Evolutionary conservation across 495 filamentous ascomycete genomes (phyloP), one percentile per base, ranked within the genome.

Genomic region (Penicillium alfredii): DNA sequence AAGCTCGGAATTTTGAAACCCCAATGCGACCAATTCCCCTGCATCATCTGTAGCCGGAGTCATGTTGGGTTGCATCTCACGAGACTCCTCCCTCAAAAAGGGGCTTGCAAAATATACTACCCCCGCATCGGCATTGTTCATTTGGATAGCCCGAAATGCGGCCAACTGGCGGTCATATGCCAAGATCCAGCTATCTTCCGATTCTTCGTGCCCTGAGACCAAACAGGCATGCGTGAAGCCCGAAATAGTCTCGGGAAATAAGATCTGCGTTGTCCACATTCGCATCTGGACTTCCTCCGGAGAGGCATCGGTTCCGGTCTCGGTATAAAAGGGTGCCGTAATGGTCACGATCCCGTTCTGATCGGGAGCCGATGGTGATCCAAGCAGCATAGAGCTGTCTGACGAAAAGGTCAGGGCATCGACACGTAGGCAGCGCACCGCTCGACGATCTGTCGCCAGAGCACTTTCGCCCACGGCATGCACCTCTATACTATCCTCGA

Each of bases 241-340:
- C 24, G 74, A 71, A 35, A 78, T 86, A 12, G 74, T 78, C 37
- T 88, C 83, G 1, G 86, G 86, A 32, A 93, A 93, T 1, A 93
- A 64, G 17, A 93, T 88, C 25, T 89, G 88, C 1, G 86, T 88
- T 27, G 86, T 93, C 86, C 86, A 93, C 51, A 90, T 69, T 5
- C 79, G 80, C 50, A 81, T 84, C 24, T 90, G 72, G 35, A 79
- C 69, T 41, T 86, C 81, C 29, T 76, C 68, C 15, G 61, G 60
- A 7, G 77, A 76, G n/a, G 56, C 42, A 29, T 69, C 65, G 8
- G 47, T 51, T 11, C 56, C 63, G 14, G 63, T 57, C 36, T 72
- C 70, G 5, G 65, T 61, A 49, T 86, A 86, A 51, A 88, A 89
- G 7, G 87, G 86, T 4, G 85, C 86, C 0, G 83, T 84, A 10